Conservation (phyloP, 2,329 filamentous ascomycete genomes). For the Penicillium brevicompactum region DNA sequence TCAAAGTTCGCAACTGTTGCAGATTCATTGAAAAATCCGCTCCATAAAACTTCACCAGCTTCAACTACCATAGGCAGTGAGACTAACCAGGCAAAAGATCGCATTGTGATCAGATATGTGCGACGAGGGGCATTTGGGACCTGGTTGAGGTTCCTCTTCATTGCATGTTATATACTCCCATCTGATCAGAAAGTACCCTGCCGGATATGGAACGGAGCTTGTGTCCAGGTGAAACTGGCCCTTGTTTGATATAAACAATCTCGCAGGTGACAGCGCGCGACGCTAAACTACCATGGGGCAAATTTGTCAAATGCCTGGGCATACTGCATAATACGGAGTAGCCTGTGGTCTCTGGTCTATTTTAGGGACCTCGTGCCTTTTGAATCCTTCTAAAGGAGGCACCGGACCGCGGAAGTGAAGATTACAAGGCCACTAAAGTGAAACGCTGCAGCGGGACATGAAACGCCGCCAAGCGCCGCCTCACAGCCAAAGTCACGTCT, state of each 20-base stretch:
- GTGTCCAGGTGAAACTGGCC: neutral
- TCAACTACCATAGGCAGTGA: slow-evolving; percentile 6
- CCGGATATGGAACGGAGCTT: neutral
- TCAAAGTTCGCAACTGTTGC: slow-evolving; percentile 27
- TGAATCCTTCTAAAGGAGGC: neutral
- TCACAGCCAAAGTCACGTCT: neutral
- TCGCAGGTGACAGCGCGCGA: neutral
- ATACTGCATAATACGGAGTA: too few relatives aligned
- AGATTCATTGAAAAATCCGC: slow-evolving; percentile 29
- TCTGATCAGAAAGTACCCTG: neutral
- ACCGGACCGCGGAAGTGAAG: neutral
- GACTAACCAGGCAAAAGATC: slow-evolving; percentile 1
- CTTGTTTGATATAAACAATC: neutral
- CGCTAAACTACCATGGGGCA: neutral
- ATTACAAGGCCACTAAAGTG: neutral
- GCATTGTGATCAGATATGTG: neutral
- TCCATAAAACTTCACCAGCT: slow-evolving; percentile 30
- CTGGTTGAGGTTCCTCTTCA: neutral
- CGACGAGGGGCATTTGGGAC: accelerated
- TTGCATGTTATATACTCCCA: neutral
- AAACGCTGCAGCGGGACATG: slow-evolving; percentile 3
- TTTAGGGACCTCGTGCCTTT: too few relatives aligned
- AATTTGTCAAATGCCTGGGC: too few relatives aligned
- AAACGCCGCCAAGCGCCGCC: slow-evolving; percentile 3
- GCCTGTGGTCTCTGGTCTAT: too few relatives aligned